Evolutionary conservation across 148 eudicot genomes (phyloP), one percentile per base, ranked within the genome.

Genomic region (Vaccinium corymbosum): DNA sequence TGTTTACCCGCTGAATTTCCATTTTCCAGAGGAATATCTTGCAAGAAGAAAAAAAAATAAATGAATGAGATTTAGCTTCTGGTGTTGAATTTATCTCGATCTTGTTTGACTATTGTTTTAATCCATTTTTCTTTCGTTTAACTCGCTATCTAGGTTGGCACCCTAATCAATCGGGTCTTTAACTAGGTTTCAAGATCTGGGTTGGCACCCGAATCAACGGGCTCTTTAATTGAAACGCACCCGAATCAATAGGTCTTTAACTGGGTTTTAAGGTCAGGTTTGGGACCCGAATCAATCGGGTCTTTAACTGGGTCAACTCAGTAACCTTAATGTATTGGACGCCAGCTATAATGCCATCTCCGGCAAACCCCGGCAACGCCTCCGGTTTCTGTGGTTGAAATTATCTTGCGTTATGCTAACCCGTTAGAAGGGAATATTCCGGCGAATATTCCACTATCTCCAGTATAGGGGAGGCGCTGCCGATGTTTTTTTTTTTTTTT

Each of bases 251-350:
- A 80, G 93, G 70, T 86, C 81, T 0, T 87, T 94, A 78, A 16
- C 76, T 5, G 6, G 12, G 17, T 92, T 96, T 48, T 82, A 93
- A 42, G 95, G 94, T 81, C 78, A 93, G 89, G 84, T 90, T 89
- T 94, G 35, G 35, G 3, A 32, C 3, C 35, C 35, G 35, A 32
- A 32, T 32, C 38, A 35, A 35, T 35, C 38, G 38, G 38, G 38
- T 14, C 98, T 98, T 1, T 89, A 88, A 13, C 87, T 96, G 89
- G 84, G 88, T 84, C 90, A 82, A 68, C 91, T 96, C 89, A 74
- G 56, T 8, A 64, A 38, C 62, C 86, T 96, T 1, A 52, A 81
- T 50, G 90, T 80, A 71, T 53, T 94, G 3, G 93, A 94, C 80
- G 91, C 89, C 55, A 91, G 95, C 59, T 88, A 91, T 32, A 95